Evolutionary conservation across 1,139 yeast genomes (phyloP).

Genomic region (Candida frijolesensis): DNA sequence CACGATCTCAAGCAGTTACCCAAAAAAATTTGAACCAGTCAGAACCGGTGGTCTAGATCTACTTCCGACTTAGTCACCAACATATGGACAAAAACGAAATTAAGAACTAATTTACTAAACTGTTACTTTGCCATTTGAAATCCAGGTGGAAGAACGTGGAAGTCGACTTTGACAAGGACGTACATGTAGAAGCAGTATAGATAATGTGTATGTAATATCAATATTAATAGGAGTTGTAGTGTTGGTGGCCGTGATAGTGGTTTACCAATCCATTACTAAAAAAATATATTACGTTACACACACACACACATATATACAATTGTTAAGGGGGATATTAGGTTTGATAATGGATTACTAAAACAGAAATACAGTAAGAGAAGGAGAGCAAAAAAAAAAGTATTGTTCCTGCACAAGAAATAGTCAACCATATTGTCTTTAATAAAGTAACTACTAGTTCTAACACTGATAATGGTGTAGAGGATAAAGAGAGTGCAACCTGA

Average conservation of each 20-base stretch:
- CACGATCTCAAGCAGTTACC: too few relatives aligned
- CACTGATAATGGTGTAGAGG: too few relatives aligned
- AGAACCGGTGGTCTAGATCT: slow-evolving; percentile 1
- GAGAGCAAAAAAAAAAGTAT: not conserved
- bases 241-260: not conserved
- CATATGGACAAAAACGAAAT: not conserved
- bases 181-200: too few relatives aligned
- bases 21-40: not conserved
- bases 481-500: too few relatives aligned
- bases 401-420: slow-evolving; percentile 3
- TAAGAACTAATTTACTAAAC: too few relatives aligned
- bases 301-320: too few relatives aligned
- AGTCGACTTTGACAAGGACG: too few relatives aligned
- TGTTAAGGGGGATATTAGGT: not conserved
- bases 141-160: too few relatives aligned
- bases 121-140: too few relatives aligned
- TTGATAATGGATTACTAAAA: slow-evolving; percentile 5
- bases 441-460: not conserved
- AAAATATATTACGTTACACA: not conserved
- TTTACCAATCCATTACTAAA: slow-evolving; percentile 7
- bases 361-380: not conserved
- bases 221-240: too few relatives aligned
- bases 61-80: not conserved
- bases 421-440: not conserved
- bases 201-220: too few relatives aligned